These are phyloP conservation scores for Hibiscus tridactylites DNA, from an alignment of 345 rosid species.

Conservation along the genomic window DNA sequence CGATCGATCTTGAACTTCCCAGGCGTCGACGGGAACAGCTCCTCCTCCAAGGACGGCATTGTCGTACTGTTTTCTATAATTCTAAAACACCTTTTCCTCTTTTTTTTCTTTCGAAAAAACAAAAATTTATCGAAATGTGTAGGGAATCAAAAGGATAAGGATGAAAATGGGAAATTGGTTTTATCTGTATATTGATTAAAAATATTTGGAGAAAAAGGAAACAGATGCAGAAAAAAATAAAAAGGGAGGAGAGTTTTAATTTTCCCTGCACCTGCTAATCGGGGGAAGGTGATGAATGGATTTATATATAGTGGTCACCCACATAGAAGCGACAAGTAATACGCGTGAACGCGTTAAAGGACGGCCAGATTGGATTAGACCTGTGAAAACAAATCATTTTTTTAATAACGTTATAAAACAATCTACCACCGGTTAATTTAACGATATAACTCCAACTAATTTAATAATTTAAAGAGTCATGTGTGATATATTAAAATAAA, in stretches of 20 bases:
- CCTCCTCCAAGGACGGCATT: slow-evolving; percentile 74
- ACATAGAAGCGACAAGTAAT: slow-evolving; percentile 23
- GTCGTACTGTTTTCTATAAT: background rate
- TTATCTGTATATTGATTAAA: background rate
- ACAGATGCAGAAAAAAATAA: slow-evolving; percentile 47
- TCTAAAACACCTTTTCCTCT: too few relatives aligned
- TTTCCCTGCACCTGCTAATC: slow-evolving; percentile 41
- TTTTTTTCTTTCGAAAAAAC: background rate
- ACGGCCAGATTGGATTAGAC: slow-evolving; percentile 9
- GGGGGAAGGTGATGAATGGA: slow-evolving; percentile 12
- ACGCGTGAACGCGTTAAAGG: slow-evolving; percentile 57
- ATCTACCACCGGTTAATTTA: too few relatives aligned
- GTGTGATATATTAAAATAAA: too few relatives aligned
- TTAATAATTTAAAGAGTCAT: too few relatives aligned
- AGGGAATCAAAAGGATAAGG: background rate
- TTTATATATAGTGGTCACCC: slow-evolving; percentile 20
- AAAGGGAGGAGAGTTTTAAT: background rate
- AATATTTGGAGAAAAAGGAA: background rate
- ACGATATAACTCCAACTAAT: too few relatives aligned
- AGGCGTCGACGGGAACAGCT: slow-evolving; percentile 81
- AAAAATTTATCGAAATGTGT: background rate
- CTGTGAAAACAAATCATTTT: too few relatives aligned
- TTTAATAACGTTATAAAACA: too few relatives aligned
- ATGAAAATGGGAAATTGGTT: background rate
- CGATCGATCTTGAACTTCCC: slow-evolving; percentile 85